Conservation (phyloP, 2,329 filamentous ascomycete species). For the Fusarium pseudocircinatum region DNA sequence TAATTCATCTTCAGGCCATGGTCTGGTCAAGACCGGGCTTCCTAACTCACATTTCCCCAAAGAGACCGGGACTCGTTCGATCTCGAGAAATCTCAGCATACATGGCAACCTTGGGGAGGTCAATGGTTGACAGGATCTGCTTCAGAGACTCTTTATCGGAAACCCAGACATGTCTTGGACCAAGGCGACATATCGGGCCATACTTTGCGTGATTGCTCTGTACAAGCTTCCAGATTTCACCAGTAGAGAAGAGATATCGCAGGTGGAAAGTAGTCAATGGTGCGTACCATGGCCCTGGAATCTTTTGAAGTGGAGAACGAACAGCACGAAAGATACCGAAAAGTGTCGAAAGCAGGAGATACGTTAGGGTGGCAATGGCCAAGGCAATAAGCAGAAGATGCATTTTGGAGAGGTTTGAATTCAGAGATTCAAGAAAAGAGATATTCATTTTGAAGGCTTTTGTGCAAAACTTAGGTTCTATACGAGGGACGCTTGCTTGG, state of each 20-base stretch:
- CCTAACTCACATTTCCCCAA: neutral
- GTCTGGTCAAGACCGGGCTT: fast-evolving
- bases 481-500: neutral
- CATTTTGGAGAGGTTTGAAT: neutral
- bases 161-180: neutral
- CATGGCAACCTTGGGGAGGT: neutral
- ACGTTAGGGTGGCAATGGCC: neutral
- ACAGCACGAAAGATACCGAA: neutral
- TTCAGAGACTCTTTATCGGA: neutral
- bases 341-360: neutral
- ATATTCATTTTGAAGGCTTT: neutral
- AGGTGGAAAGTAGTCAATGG: neutral
- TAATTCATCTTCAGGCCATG: neutral
- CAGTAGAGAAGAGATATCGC: neutral
- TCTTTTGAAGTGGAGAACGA: neutral
- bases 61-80: neutral
- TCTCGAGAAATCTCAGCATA: neutral
- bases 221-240: neutral
- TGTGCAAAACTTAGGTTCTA: fast-evolving
- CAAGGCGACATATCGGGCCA: neutral
- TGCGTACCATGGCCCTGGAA: neutral
- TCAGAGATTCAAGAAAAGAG: too few relatives aligned
- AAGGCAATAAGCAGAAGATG: neutral
- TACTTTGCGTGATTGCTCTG: neutral
- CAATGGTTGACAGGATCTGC: neutral